Base-by-base conservation (phyloP, 352 stramenopile species). In the Pythium aquatile region DNA sequence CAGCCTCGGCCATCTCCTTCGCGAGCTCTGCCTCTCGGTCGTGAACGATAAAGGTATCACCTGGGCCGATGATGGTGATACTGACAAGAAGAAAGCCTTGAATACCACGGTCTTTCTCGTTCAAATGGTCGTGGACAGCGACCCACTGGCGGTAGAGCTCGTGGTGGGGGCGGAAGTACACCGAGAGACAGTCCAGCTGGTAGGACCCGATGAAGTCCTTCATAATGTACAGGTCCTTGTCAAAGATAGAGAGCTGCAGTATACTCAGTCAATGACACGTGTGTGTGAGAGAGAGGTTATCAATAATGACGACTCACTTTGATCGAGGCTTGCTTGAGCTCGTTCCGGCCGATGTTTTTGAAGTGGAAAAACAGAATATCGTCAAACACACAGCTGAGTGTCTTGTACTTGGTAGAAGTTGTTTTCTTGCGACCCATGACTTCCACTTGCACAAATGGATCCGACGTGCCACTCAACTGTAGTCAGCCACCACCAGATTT, bases 351-450 rank as follows among this genome's bases (percentile, higher is more conserved):
- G 56, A 94, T 91, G 65, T 97, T 88, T 5, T 78, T 66, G 42
- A 97, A 91, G 51, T 96, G 83, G 56, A 97, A 96, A 51, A 97
- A 97, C 20, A 97, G 66, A 7, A 90, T 80, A 63, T 98, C 90
- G 52, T 98, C 93, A 63, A 97, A 98, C 1, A 97, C 90, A 32
- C 82, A 94, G 1, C 78, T 85, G 26, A 96, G 75, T 9, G 87
- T 93, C 28, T 89, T 74, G 53, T 82, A 85, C 53, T 91, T 93
- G 11, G 79, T 93, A 8, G 88, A 87, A 6, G 85, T 90, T 58
- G 88, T 95, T 60, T 94, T 90, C 44, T 79, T 79, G 5, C 70
- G 33, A 0, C 74, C 81, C 53, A 96, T 70, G 1, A 94, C 78
- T 37, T 93, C 85, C 17, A 90, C 85, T 63, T 89, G 85, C 6